A percentile compares a stretch with the other conserved stretches of the same genome.
These are phyloP conservation scores for Colletotrichum neosansevieriae DNA, from an alignment of 2,329 filamentous ascomycete species.

Conservation along the genomic window DNA sequence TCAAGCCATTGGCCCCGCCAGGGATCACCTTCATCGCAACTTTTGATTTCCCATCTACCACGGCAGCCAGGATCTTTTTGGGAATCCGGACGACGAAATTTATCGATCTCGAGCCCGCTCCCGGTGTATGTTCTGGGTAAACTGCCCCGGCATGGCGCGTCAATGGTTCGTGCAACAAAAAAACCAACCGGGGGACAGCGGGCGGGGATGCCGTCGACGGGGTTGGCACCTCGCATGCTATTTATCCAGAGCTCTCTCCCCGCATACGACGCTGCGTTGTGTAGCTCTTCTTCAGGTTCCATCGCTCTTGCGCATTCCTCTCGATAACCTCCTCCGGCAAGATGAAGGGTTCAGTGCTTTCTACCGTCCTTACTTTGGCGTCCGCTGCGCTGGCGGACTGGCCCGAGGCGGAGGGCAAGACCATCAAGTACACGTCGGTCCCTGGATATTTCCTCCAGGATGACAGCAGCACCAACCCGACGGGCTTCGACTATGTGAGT, in stretches of 20 bases:
- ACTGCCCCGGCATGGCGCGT: slow-evolving; percentile 38
- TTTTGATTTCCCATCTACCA: not conserved
- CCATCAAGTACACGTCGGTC: slow-evolving; percentile 71
- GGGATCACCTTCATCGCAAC: slow-evolving; percentile 13
- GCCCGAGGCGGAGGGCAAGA: slow-evolving; percentile 49
- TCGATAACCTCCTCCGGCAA: slow-evolving; percentile 41
- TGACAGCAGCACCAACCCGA: slow-evolving; percentile 65
- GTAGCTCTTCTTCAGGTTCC: slow-evolving; percentile 8
- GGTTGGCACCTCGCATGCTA: slow-evolving; percentile 21
- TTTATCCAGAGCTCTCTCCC: slow-evolving; percentile 34
- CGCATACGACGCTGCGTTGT: slow-evolving; percentile 29
- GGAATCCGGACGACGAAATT: slow-evolving; percentile 13
- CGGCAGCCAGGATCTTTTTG: slow-evolving; percentile 11
- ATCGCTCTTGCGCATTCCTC: not conserved
- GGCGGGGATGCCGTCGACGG: slow-evolving; percentile 19
- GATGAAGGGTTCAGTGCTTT: slow-evolving; percentile 51
- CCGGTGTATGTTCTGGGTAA: slow-evolving; percentile 31
- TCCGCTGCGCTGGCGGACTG: slow-evolving; percentile 47
- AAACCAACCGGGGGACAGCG: slow-evolving; percentile 18
- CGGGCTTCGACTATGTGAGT: slow-evolving; percentile 73
- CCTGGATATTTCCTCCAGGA: slow-evolving; percentile 75
- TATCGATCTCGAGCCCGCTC: slow-evolving; percentile 25
- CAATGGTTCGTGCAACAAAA: slow-evolving; percentile 10
- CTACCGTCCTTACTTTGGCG: slow-evolving; percentile 47
- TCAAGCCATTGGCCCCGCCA: slow-evolving; percentile 46